Evolutionary conservation across 768 basidiomycete species (phyloP).

Genomic region (Tulasnella sp.): DNA sequence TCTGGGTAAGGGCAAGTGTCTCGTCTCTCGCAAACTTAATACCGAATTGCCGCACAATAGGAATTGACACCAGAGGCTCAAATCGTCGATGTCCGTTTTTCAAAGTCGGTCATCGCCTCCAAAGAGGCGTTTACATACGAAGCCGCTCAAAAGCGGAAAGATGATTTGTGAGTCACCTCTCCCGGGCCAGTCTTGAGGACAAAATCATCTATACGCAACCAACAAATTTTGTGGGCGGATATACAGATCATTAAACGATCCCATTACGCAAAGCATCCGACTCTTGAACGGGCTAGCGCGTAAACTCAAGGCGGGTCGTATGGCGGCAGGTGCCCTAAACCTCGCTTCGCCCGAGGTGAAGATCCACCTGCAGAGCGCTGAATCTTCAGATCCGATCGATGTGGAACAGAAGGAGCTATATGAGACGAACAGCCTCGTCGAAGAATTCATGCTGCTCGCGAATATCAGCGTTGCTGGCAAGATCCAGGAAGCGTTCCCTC

Average conservation of each 20-base stretch:
- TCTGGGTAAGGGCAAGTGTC: constrained; percentile 61
- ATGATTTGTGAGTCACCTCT: constrained; percentile 57
- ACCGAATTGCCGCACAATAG: constrained; percentile 31
- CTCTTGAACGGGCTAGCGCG: constrained; percentile 77
- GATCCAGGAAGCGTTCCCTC: constrained; percentile 90
- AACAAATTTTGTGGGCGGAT: background rate
- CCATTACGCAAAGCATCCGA: constrained; percentile 74
- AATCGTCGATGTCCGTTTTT: constrained; percentile 82
- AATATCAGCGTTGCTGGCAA: constrained; percentile 88
- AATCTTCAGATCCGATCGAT: constrained; percentile 91
- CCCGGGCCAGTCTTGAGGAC: too few relatives aligned
- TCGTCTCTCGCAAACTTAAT: constrained; percentile 1
- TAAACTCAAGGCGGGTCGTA: constrained; percentile 73
- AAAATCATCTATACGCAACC: too few relatives aligned
- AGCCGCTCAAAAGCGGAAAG: constrained; percentile 88
- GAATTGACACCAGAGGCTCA: constrained; percentile 82
- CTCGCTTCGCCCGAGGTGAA: constrained; percentile 98
- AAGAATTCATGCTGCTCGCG: constrained; percentile 98
- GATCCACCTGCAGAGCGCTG: constrained; percentile 86
- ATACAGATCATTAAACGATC: constrained; percentile 59
- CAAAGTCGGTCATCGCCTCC: constrained; percentile 92
- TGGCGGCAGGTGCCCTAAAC: constrained; percentile 94
- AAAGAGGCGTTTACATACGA: constrained; percentile 97
- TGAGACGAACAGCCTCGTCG: constrained; percentile 94
- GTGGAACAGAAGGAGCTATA: constrained; percentile 88